Base-by-base conservation (phyloP, 306 rosid genomes). In the Coriaria nepalensis region DNA sequence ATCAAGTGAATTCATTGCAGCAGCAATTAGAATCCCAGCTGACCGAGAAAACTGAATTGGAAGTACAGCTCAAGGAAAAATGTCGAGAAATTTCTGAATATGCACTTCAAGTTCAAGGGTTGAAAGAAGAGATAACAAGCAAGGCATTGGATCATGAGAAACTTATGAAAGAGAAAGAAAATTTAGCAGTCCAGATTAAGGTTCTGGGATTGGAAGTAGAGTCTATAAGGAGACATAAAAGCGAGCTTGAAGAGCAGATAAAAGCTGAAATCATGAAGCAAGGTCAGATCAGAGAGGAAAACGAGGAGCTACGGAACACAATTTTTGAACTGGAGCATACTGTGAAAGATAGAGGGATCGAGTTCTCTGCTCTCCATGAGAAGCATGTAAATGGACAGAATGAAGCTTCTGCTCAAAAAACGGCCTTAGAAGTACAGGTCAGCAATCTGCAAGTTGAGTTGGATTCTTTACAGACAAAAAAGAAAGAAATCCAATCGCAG, bases 51-150 rank as follows among this genome's bases (percentile, higher is more conserved):
- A 39, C 66, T 46, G 78, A 76, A 52, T 53, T 83, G 70, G 93
- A 75, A 60, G 64, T 52, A 62, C 77, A 78, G 62, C 58, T 78
- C 8, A 77, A 52, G 64, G 73, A 56, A 43, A 78, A 72, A 53
- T 59, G 61, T 37, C 73, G 12, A 57, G 76, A 66, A 68, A 73
- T 52, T 51, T 75, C 85, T 0, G 73, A 75, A 55, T 47, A 50
- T 47, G 50, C 53, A 61, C 65, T 67, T 47, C 83, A 80, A 59
- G 45, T 83, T 33, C 82, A 80, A 73, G 58, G 32, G 52, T 69
- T 80, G 53, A 72, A 76, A 48, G 88, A 87, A 59, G 86, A 78
- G 54, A 63, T 78, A 14, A 70, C 52, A 38, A 60, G 57, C 51
- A 83, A 63, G 73, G 49, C 59, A 40, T 37, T 60, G 15, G 79